Conservation (phyloP, 2,329 filamentous ascomycete genomes). For the Cordyceps tenuipes region DNA sequence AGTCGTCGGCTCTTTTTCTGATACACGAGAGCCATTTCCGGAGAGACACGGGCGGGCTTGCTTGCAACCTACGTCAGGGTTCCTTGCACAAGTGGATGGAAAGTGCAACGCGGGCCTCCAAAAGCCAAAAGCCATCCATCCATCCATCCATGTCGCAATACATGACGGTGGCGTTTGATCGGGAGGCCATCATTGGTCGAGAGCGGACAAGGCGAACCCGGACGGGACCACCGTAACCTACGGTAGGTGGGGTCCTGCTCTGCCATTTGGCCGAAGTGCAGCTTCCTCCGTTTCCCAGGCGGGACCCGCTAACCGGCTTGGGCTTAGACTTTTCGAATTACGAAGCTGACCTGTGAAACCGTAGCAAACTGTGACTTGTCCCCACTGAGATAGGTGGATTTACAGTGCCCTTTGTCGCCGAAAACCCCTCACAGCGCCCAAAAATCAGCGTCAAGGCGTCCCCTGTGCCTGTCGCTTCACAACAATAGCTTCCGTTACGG, state of each 20-base stretch:
- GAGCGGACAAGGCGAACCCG: neutral
- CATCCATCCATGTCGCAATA: neutral
- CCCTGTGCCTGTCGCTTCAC: neutral
- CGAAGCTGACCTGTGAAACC: too few relatives aligned
- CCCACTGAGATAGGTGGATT: neutral
- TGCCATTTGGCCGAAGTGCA: constrained; percentile 7
- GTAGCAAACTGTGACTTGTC: too few relatives aligned
- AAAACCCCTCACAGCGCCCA: neutral
- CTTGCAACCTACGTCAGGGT: constrained; percentile 1
- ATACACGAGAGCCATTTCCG: neutral
- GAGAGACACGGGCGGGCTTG: neutral
- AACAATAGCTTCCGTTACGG: too few relatives aligned
- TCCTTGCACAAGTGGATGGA: neutral
- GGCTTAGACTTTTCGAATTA: too few relatives aligned
- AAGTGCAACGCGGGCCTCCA: too few relatives aligned
- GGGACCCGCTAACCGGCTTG: neutral
- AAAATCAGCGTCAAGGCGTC: neutral
- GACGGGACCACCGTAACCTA: constrained; percentile 2
- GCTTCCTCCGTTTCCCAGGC: constrained; percentile 1
- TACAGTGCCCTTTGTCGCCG: neutral
- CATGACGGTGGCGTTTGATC: constrained; percentile 8
- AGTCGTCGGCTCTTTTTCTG: neutral
- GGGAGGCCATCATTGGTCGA: neutral
- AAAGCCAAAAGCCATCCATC: too few relatives aligned
- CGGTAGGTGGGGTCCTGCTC: neutral